A percentile compares a stretch with the other conserved stretches of the same genome.
phyloP scores from a whole-genome alignment of 495 filamentous ascomycete genomes.

The Parathielavia hyrcaniae region DNA sequence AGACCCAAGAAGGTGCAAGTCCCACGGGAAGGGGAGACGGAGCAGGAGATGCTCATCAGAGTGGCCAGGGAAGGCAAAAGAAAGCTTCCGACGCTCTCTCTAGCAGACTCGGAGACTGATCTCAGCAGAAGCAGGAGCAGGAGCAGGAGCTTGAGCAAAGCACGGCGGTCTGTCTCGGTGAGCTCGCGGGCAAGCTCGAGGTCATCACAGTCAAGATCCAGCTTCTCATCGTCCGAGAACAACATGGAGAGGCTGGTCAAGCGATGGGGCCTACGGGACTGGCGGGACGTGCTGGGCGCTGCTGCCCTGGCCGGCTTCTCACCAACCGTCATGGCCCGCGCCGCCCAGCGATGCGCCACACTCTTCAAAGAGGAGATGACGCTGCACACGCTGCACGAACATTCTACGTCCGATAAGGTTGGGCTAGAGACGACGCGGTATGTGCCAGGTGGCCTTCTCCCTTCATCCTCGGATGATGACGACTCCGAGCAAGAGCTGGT shows the following conservation, averaged over 20 bases:
- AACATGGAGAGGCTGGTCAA: constrained; percentile 14
- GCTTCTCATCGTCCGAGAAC: constrained; percentile 7
- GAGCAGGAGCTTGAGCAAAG: background rate
- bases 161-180: background rate
- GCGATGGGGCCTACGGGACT: constrained; percentile 56
- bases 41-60: constrained; percentile 37
- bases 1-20: constrained; percentile 36
- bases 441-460: constrained; percentile 28
- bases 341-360: constrained; percentile 61
- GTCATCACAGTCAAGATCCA: background rate
- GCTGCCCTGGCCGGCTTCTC: constrained; percentile 66
- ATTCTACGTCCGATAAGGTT: constrained; percentile 19
- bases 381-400: constrained; percentile 52
- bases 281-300: constrained; percentile 71
- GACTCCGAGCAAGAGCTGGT: constrained; percentile 22
- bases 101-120: constrained; percentile 1
- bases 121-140: background rate
- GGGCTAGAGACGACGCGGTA: constrained; percentile 26
- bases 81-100: constrained; percentile 2
- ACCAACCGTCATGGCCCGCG: constrained; percentile 52
- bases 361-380: constrained; percentile 62
- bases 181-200: constrained; percentile 3
- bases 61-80: constrained; percentile 34
- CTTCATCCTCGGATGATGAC: constrained; percentile 37
- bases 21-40: constrained; percentile 40